These are phyloP conservation scores for Fomes fomentarius DNA, from an alignment of 1,284 basidiomycete genomes.

Conservation along the genomic window DNA sequence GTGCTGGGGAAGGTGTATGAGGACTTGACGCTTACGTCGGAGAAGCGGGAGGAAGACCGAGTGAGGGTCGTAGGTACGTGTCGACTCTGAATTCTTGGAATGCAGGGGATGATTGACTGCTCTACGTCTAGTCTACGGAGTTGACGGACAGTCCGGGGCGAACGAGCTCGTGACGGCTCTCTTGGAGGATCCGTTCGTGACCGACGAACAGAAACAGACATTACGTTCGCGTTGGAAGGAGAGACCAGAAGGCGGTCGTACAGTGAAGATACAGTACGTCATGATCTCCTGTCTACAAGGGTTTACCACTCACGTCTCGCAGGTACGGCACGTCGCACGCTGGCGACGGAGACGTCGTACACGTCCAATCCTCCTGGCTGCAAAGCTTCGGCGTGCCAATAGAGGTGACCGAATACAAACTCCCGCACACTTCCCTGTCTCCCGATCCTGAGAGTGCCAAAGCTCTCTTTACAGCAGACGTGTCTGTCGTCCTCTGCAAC, in stretches of 20 bases:
- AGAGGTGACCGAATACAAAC: slow-evolving; percentile 49
- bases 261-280: slow-evolving; percentile 46
- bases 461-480: slow-evolving; percentile 51
- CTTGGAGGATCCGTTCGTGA: slow-evolving; percentile 67
- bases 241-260: slow-evolving; percentile 21
- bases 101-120: background rate
- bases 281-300: background rate
- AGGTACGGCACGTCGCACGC: slow-evolving; percentile 28
- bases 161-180: slow-evolving; percentile 65
- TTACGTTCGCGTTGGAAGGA: slow-evolving; percentile 50
- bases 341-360: slow-evolving; percentile 13
- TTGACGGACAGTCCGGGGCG: slow-evolving; percentile 53
- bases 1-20: slow-evolving; percentile 40
- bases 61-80: slow-evolving; percentile 52
- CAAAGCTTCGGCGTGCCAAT: slow-evolving; percentile 52
- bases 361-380: slow-evolving; percentile 54
- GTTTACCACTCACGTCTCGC: background rate
- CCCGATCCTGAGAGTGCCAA: slow-evolving; percentile 20
- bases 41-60: slow-evolving; percentile 18
- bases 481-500: slow-evolving; percentile 62
- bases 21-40: slow-evolving; percentile 35
- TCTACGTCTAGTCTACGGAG: slow-evolving; percentile 51
- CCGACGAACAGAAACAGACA: slow-evolving; percentile 43
- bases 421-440: slow-evolving; percentile 22
- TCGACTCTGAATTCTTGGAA: no score